Evolutionary conservation across 1,139 yeast genomes (phyloP), one percentile per base, ranked within the genome.

Genomic region (Blastobotrys illinoisensis): DNA sequence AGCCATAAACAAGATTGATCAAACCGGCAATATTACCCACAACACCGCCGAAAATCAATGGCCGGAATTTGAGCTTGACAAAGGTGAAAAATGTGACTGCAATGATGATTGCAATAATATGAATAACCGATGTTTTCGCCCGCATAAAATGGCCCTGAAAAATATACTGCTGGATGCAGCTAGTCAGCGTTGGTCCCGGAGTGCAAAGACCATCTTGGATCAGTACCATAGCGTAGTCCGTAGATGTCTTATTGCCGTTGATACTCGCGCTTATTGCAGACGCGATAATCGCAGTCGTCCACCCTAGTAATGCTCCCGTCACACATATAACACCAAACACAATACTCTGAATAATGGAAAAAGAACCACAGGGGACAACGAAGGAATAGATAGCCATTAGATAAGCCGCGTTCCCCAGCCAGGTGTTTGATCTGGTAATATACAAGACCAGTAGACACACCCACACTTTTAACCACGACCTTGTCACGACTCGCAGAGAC

Each of bases 401-500:
- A 48, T 62, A 68, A 3, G 65, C 53, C 2, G 68, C 67, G 5
- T 57, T 59, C 0, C 69, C 70, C 54, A 67, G 52, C 62, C 67
- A 68, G 5, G 48, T 40, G 9, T 56, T 61, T 1, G 65, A 50
- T 4, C 50, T 50, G 3, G 51, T 56, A 9, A 64, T 57, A 11
- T 60, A 55, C 6, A 58, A 52, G 9, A 68, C 45, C 13, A 67
- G 14, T 4, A 61, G 49, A 5, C 62, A 54, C 4, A 63, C 58
- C 64, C 68, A 65, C 51, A 63, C 49, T 50, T 58, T 61, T 9
- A 64, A 23, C 69, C 70, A 68, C 0, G 68, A 62, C 4, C 72
- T 57, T 7, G 63, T 44, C 1, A 65, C 61, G 6, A 58, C 50
- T 46, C 62, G 62, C 43, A 66, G 50, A 19, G 69, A 65, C 5